These are phyloP conservation scores for Auxenochlorella pyrenoidosa DNA, from an alignment of 139 green algal species.

Conservation along the genomic window DNA sequence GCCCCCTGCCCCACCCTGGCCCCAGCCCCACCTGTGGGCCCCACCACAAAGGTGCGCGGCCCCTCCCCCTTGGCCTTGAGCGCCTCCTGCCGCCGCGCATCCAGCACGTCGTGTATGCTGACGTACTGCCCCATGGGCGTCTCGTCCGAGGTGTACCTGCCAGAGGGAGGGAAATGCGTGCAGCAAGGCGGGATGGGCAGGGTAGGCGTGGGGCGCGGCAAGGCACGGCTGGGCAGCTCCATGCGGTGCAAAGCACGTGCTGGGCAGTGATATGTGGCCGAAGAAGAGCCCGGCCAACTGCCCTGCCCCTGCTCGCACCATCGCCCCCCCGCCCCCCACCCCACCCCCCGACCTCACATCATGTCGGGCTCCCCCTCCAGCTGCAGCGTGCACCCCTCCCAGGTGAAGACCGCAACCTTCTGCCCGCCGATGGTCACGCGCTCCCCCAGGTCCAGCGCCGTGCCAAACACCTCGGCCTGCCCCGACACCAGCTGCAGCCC, in stretches of 20 bases:
- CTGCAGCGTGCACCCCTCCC: constrained; percentile 74
- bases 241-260: too few species aligned
- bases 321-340: too few species aligned
- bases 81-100: constrained; percentile 59
- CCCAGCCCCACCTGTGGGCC: constrained; percentile 62
- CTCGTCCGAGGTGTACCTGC: constrained; percentile 83
- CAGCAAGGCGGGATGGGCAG: neutral
- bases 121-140: constrained; percentile 87
- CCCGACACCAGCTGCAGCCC: constrained; percentile 69
- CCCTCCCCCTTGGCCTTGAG: constrained; percentile 36
- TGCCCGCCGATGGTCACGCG: constrained; percentile 64
- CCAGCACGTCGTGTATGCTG: constrained; percentile 80
- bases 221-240: neutral
- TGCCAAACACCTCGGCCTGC: constrained; percentile 89
- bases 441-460: constrained; percentile 73
- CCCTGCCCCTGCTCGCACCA: too few species aligned
- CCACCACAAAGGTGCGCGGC: constrained; percentile 71
- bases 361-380: constrained; percentile 61
- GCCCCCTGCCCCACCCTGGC: too few species aligned
- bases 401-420: constrained; percentile 90
- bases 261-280: too few species aligned
- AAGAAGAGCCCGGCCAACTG: too few species aligned
- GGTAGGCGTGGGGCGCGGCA: too few species aligned
- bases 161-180: neutral
- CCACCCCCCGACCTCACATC: constrained; percentile 49